phyloP scores from a whole-genome alignment of 2,329 filamentous ascomycete genomes.

The Trichoderma sp. region DNA sequence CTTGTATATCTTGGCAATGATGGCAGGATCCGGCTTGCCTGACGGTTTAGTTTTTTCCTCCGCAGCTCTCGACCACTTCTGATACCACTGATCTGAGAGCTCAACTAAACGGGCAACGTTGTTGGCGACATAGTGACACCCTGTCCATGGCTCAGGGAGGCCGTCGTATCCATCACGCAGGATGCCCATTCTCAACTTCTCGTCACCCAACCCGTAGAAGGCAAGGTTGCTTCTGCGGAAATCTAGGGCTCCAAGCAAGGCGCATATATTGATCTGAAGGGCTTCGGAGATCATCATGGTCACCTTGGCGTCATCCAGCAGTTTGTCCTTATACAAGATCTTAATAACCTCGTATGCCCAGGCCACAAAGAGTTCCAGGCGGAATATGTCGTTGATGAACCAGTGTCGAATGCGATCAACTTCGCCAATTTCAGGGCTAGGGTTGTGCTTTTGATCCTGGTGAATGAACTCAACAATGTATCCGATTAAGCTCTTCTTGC shows the following conservation, averaged over 20 bases:
- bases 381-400: slow-evolving; percentile 74
- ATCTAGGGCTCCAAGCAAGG: slow-evolving; percentile 53
- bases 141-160: slow-evolving; percentile 84
- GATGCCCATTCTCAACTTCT: slow-evolving; percentile 64
- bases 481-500: slow-evolving; percentile 67
- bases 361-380: slow-evolving; percentile 70
- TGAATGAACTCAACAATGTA: slow-evolving; percentile 74
- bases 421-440: slow-evolving; percentile 63
- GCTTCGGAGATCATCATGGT: slow-evolving; percentile 66
- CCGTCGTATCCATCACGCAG: slow-evolving; percentile 61
- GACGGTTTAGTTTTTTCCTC: slow-evolving; percentile 32
- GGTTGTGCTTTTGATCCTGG: slow-evolving; percentile 69
- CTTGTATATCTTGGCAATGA: slow-evolving; percentile 46
- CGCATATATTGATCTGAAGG: slow-evolving; percentile 59
- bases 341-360: slow-evolving; percentile 78
- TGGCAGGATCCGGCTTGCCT: slow-evolving; percentile 36
- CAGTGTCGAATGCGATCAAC: slow-evolving; percentile 79
- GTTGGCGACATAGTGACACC: slow-evolving; percentile 59
- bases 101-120: slow-evolving; percentile 59
- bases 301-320: slow-evolving; percentile 52
- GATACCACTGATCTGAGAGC: slow-evolving; percentile 54
- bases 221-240: slow-evolving; percentile 70
- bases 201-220: slow-evolving; percentile 69
- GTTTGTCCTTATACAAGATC: slow-evolving; percentile 61
- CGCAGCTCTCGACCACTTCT: slow-evolving; percentile 44